Conservation (phyloP, 2,329 filamentous ascomycete species). For the Teratosphaeria zuluensis region DNA sequence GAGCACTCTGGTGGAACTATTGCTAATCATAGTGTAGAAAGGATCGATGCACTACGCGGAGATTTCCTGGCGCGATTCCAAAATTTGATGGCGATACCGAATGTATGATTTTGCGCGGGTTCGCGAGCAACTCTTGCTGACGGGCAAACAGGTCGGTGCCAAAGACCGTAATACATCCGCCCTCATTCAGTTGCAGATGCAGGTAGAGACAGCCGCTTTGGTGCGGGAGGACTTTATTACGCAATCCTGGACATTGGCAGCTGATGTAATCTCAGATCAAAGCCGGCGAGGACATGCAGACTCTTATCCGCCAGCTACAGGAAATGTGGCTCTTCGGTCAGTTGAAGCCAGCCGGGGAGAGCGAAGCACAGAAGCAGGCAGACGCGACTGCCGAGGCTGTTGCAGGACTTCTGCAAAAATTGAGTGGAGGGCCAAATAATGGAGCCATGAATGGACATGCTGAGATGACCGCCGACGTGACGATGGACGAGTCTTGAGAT, state of each 20-base stretch:
- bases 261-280: conserved; percentile 37
- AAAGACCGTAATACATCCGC: conserved; percentile 47
- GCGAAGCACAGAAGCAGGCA: conserved; percentile 31
- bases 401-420: conserved; percentile 31
- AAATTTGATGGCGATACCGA: conserved; percentile 45
- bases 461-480: background rate
- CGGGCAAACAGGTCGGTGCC: conserved; percentile 14
- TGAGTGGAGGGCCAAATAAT: conserved; percentile 1
- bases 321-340: conserved; percentile 60
- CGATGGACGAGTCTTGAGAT: background rate
- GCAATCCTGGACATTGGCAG: background rate
- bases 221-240: conserved; percentile 29
- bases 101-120: conserved; percentile 27
- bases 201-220: conserved; percentile 49
- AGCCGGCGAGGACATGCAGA: conserved; percentile 52
- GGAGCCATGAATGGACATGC: background rate
- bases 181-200: conserved; percentile 48
- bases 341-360: conserved; percentile 45
- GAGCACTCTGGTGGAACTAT: background rate
- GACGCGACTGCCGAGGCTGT: conserved; percentile 41
- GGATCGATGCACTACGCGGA: conserved; percentile 31
- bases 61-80: conserved; percentile 44
- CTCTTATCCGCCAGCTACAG: conserved; percentile 52
- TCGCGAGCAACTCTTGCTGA: background rate
- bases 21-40: conserved; percentile 17